These are phyloP conservation scores for Stephania cephalantha DNA, from an alignment of 164 flowering plant genomes.

Conservation along the genomic window DNA sequence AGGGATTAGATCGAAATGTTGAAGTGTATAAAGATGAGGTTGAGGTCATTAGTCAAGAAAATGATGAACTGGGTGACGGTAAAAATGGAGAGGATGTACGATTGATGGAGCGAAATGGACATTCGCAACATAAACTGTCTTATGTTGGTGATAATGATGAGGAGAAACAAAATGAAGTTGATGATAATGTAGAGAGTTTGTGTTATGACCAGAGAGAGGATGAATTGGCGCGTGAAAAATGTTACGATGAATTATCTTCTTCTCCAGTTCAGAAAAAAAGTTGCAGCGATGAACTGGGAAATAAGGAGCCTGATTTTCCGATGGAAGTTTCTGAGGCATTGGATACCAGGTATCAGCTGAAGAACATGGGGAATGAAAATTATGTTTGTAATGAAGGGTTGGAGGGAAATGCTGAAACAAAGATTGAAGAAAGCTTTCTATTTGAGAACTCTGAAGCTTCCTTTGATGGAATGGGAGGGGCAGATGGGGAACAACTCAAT, in stretches of 20 bases:
- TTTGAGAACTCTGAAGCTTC: constrained; percentile 7
- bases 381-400: constrained; percentile 4
- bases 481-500: background rate
- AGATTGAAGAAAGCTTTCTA: constrained; percentile 3
- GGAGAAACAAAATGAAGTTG: constrained; percentile 1
- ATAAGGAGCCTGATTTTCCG: background rate
- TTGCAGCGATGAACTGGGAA: constrained; percentile 8
- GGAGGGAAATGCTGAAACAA: constrained; percentile 1
- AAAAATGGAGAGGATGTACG: constrained; percentile 13
- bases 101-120: constrained; percentile 7
- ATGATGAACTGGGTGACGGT: constrained; percentile 1
- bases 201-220: constrained; percentile 6
- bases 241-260: background rate
- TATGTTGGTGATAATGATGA: constrained; percentile 4
- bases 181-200: constrained; percentile 7
- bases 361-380: background rate
- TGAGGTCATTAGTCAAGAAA: constrained; percentile 15
- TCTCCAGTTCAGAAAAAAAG: constrained; percentile 6
- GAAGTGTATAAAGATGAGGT: constrained; percentile 11
- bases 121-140: background rate
- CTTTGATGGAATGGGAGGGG: constrained; percentile 6
- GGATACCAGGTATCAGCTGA: constrained; percentile 1
- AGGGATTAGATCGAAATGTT: constrained; percentile 23
- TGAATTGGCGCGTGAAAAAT: constrained; percentile 3
- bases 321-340: background rate